Evolutionary conservation across 1,284 basidiomycete genomes (phyloP), one percentile per base, ranked within the genome.

Genomic region (Exobasidium rhododendri): DNA sequence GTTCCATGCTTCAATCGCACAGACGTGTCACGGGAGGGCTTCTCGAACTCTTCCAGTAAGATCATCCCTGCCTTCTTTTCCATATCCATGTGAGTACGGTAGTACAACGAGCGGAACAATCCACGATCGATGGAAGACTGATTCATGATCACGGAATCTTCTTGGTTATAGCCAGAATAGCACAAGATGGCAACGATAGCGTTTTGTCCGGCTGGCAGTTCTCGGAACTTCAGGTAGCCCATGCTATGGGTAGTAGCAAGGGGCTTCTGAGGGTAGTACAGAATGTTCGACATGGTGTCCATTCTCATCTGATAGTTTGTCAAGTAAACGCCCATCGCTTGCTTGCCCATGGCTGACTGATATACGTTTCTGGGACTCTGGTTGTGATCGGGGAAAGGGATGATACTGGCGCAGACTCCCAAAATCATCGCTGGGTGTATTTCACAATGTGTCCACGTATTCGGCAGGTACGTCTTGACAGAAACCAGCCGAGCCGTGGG

Each of bases 131-230:
- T 92, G 22, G 94, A 96, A 69, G 90, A 92, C 82, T 99, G 94
- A 81, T 98, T 98, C 94, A 98, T 97, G 81, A 99, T 98, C 81
- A 99, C 94, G 69, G 96, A 98, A 85, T 98, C 96, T 87, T 98
- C 96, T 82, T 98, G 96, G 82, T 99, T 98, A 83, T 98, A 99
- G 32, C 94, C 94, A 71, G 93, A 97, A 82, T 98, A 98, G 78
- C 94, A 97, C 56, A 98, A 84, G 79, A 99, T 98, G 3, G 96
- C 94, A 52, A 99, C 94, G 67, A 97, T 93, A 51, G 94, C 93
- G 79, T 99, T 98, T 81, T 97, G 93, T 20, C 94, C 96, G 13
- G 94, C 94, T 31, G 94, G 94, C 50, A 99, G 85, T 79, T 98
- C 94, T 73, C 93, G 86, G 87, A 98, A 99, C 76, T 91, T 91